Evolutionary conservation across 176 grass and related monocot genomes (phyloP).

Genomic region (Zoysia pacifica): DNA sequence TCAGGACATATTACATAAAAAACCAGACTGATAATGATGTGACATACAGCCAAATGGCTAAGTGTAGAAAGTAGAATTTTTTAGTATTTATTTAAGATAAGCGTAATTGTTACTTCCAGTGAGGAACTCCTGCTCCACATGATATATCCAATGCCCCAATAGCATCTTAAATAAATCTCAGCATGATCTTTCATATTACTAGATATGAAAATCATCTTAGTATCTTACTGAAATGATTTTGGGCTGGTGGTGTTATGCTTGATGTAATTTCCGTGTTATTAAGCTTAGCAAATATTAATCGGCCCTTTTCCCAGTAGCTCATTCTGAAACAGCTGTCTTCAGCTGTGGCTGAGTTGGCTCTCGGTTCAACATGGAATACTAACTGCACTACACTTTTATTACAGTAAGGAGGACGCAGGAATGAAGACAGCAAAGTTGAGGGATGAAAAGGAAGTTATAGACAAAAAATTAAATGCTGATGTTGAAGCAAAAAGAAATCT

Average conservation of each 20-base stretch:
- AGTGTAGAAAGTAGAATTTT: too few relatives aligned
- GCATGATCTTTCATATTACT: neutral
- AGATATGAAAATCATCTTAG: neutral
- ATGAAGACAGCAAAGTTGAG: constrained; percentile 97
- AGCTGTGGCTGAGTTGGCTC: neutral
- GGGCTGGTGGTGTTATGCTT: constrained; percentile 19
- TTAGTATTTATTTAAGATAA: too few relatives aligned
- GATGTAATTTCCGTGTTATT: constrained; percentile 4
- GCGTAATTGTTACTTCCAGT: too few relatives aligned
- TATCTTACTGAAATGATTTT: constrained; percentile 23
- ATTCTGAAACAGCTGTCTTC: neutral
- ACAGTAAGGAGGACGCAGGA: constrained; percentile 95
- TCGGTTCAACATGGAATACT: neutral
- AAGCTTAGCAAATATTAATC: neutral
- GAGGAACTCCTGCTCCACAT: too few relatives aligned
- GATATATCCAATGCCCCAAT: too few relatives aligned
- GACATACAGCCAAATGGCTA: too few relatives aligned
- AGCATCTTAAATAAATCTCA: too few relatives aligned
- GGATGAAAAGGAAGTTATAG: constrained; percentile 97
- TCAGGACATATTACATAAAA: too few relatives aligned
- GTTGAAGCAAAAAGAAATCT: constrained; percentile 91
- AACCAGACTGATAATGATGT: too few relatives aligned
- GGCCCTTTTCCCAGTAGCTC: neutral
- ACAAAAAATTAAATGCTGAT: constrained; percentile 91
- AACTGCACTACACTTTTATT: constrained; percentile 37